These are phyloP conservation scores for Crassisporium funariophilum DNA, from an alignment of 768 basidiomycete genomes.

Conservation along the genomic window DNA sequence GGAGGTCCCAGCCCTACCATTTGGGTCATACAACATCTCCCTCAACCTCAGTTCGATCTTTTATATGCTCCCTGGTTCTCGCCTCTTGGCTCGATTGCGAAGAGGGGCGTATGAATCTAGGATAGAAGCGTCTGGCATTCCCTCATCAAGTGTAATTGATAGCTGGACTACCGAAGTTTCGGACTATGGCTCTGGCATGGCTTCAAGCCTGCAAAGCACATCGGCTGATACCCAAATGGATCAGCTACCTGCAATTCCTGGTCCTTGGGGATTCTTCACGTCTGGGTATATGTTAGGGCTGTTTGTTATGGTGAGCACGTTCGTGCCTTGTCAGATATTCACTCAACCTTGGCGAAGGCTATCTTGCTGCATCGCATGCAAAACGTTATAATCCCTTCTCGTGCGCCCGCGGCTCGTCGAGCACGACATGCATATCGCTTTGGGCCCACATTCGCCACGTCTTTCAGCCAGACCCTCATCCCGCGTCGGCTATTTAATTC, in stretches of 20 bases:
- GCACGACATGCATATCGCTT: conserved; percentile 29
- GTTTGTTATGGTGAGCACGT: conserved; percentile 57
- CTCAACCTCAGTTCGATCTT: conserved; percentile 51
- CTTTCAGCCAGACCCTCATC: conserved; percentile 19
- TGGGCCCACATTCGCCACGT: conserved; percentile 18
- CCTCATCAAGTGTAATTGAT: conserved; percentile 15
- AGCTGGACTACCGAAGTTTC: conserved; percentile 8
- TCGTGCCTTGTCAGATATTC: background rate
- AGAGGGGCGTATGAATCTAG: conserved; percentile 13
- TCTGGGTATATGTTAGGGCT: conserved; percentile 73
- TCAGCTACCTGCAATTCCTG: conserved; percentile 40
- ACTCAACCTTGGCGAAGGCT: conserved; percentile 44
- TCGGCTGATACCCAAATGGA: conserved; percentile 1
- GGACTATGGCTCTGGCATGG: background rate
- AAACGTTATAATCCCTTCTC: conserved; percentile 73
- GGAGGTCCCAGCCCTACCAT: conserved; percentile 11
- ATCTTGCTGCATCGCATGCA: conserved; percentile 76
- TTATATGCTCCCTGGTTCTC: conserved; percentile 29
- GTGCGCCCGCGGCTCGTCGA: conserved; percentile 31
- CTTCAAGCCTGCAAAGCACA: background rate
- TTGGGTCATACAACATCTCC: conserved; percentile 37
- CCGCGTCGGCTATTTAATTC: conserved; percentile 33
- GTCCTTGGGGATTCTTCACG: conserved; percentile 72
- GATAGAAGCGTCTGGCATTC: conserved; percentile 7
- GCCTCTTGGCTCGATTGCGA: conserved; percentile 20